A percentile compares a stretch with the other conserved stretches of the same genome.
Evolutionary conservation across 345 rosid genomes (phyloP).

Genomic region (Euclidium syriacum): DNA sequence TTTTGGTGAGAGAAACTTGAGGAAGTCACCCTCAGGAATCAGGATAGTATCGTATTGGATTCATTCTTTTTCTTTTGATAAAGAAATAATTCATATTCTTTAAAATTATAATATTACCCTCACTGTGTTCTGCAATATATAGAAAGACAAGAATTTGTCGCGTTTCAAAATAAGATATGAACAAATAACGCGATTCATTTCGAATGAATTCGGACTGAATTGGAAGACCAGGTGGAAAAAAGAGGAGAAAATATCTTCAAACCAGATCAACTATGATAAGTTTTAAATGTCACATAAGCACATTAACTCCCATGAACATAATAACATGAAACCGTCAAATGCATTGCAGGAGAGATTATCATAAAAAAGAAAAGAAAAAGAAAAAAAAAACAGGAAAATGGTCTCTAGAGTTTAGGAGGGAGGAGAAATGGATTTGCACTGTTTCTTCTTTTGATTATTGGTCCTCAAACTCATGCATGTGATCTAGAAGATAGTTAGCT

Average conservation of each 20-base stretch:
- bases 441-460: slow-evolving; percentile 36
- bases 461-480: slow-evolving; percentile 84
- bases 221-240: background rate
- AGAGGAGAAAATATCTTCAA: slow-evolving; percentile 1
- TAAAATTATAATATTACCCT: no score
- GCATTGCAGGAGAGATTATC: slow-evolving; percentile 18
- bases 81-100: no score
- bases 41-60: no score
- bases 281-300: slow-evolving; percentile 26
- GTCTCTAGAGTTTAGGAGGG: slow-evolving; percentile 25
- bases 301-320: slow-evolving; percentile 30
- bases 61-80: no score
- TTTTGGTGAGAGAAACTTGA: no score
- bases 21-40: no score
- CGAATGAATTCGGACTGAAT: background rate
- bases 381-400: background rate
- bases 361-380: background rate
- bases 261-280: slow-evolving; percentile 25
- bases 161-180: no score
- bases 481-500: slow-evolving; percentile 90
- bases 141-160: no score
- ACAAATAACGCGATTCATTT: no score
- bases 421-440: slow-evolving; percentile 13
- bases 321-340: slow-evolving; percentile 33
- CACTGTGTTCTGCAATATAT: no score